Evolutionary conservation across 306 rosid genomes (phyloP).

Genomic region (Carpinus viminea): DNA sequence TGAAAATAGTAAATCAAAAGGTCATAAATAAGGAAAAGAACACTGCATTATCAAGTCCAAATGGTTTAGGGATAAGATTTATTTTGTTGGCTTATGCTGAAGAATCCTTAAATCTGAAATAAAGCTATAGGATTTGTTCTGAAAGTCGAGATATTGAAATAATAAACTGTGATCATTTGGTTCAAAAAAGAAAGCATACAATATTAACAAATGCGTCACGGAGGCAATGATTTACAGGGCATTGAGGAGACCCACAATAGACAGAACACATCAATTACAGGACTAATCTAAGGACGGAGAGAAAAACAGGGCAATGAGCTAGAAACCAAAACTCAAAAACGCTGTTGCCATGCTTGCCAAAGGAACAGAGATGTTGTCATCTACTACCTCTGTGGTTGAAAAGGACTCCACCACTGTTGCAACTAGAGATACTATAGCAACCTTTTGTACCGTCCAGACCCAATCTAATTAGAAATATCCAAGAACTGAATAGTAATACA

Average conservation of each 20-base stretch:
- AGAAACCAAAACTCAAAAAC: slow-evolving; percentile 40
- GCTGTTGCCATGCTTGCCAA: slow-evolving; percentile 65
- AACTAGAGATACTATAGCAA: slow-evolving; percentile 67
- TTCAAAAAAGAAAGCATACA: too few relatives aligned
- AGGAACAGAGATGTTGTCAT: slow-evolving; percentile 94
- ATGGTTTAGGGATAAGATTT: too few relatives aligned
- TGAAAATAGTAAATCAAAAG: too few relatives aligned
- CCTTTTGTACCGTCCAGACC: slow-evolving; percentile 46
- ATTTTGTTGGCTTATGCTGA: too few relatives aligned
- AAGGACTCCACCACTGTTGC: slow-evolving; percentile 88
- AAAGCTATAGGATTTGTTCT: too few relatives aligned
- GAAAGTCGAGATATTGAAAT: too few relatives aligned
- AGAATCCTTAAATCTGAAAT: too few relatives aligned
- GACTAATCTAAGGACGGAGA: background rate
- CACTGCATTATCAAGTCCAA: too few relatives aligned
- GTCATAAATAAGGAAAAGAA: too few relatives aligned
- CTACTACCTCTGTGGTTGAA: slow-evolving; percentile 57
- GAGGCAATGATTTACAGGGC: background rate
- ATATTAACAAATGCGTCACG: background rate
- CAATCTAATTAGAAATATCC: slow-evolving; percentile 70
- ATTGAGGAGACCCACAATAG: background rate
- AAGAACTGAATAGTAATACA: slow-evolving; percentile 64
- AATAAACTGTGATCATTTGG: too few relatives aligned
- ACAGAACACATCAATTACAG: background rate
- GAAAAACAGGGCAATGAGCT: slow-evolving; percentile 13